Percentiles rank a stretch among this genome's conserved stretches.
Conservation (phyloP, 306 rosid genomes). For the Datisca glomerata region DNA sequence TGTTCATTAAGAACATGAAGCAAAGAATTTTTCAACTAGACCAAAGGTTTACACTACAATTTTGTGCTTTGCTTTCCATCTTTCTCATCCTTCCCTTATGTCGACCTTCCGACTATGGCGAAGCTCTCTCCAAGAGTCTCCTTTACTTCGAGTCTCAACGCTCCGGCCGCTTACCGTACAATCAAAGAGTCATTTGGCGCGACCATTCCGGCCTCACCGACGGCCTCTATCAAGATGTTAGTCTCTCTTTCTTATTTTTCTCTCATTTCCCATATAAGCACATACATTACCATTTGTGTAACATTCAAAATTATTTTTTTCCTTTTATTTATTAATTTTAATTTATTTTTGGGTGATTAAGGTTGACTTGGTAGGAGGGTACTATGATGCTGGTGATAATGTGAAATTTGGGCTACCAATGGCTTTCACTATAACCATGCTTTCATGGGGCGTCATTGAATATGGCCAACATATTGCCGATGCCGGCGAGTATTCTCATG, state of each 20-base stretch:
- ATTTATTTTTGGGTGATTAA: constrained; percentile 15
- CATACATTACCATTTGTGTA: background rate
- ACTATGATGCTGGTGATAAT: constrained; percentile 97
- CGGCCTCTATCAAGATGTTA: constrained; percentile 85
- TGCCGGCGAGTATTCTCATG: constrained; percentile 73
- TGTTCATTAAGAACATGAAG: too few relatives aligned
- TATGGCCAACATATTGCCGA: constrained; percentile 45
- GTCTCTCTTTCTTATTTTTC: constrained; percentile 6
- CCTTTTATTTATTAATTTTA: too few relatives aligned
- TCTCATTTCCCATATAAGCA: background rate
- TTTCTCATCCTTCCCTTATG: constrained; percentile 13
- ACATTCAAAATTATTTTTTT: too few relatives aligned
- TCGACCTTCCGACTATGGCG: constrained; percentile 49
- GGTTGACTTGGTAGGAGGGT: constrained; percentile 98
- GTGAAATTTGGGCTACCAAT: constrained; percentile 93
- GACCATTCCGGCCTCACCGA: constrained; percentile 96
- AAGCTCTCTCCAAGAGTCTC: constrained; percentile 79
- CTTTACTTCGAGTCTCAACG: constrained; percentile 95
- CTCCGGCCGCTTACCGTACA: constrained; percentile 83
- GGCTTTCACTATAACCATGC: constrained; percentile 98
- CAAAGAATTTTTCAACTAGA: too few relatives aligned
- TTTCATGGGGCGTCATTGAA: constrained; percentile 81
- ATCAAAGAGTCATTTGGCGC: constrained; percentile 90
- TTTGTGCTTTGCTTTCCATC: too few relatives aligned
- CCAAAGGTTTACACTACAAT: too few relatives aligned